A percentile compares a stretch with the other conserved stretches of the same genome.
Evolutionary conservation across 306 rosid species (phyloP).

Genomic region (Vicia faba): DNA sequence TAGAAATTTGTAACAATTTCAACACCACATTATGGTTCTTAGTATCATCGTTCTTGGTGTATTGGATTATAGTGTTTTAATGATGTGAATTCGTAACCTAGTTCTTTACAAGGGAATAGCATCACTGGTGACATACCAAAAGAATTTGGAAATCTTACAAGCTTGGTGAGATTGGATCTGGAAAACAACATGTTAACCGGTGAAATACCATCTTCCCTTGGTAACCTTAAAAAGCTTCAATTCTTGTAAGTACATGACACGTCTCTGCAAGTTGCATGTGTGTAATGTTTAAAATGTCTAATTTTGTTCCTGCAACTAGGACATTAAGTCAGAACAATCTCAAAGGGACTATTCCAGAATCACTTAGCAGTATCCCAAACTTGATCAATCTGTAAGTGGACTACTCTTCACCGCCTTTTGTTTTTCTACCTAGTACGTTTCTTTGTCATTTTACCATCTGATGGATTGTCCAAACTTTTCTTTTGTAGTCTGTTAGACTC

Average conservation of each 20-base stretch:
- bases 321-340: conserved; percentile 75
- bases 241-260: conserved; percentile 65
- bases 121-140: conserved; percentile 74
- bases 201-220: conserved; percentile 77
- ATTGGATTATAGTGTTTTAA: conserved; percentile 26
- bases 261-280: too few relatives aligned
- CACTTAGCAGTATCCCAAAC: conserved; percentile 60
- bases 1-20: too few relatives aligned
- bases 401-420: conserved; percentile 26
- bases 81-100: not conserved
- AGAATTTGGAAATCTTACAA: conserved; percentile 72
- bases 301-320: conserved; percentile 53
- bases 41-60: conserved; percentile 20
- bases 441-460: conserved; percentile 34
- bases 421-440: conserved; percentile 17
- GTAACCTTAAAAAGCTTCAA: conserved; percentile 70
- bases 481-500: conserved; percentile 71
- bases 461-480: conserved; percentile 38
- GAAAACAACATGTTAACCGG: conserved; percentile 69
- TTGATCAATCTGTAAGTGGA: conserved; percentile 67
- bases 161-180: conserved; percentile 69
- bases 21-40: conserved; percentile 5
- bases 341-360: conserved; percentile 73
- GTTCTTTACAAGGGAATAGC: conserved; percentile 76
- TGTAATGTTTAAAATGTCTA: conserved; percentile 32